Evolutionary conservation across 202 grass and related monocot genomes (phyloP).

Genomic region (Elaeis oleifera): DNA sequence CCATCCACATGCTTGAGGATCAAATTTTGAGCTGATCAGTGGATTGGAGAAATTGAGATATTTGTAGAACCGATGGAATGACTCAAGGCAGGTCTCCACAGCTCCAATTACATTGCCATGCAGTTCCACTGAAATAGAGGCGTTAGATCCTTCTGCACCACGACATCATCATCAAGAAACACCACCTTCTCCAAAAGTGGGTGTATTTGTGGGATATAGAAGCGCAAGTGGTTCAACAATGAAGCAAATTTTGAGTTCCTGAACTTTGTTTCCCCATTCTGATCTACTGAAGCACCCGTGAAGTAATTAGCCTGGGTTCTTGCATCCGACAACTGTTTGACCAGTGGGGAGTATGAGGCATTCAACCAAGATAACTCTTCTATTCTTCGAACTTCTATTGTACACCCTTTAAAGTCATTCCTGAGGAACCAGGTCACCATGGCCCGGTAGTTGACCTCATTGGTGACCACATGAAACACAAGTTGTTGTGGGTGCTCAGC

Average conservation of each 20-base stretch:
- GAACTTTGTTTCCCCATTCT: conserved; percentile 64
- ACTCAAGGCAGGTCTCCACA: conserved; percentile 95
- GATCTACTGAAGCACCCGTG: conserved; percentile 36
- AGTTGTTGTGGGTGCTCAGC: conserved; percentile 96
- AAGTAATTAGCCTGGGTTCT: conserved; percentile 53
- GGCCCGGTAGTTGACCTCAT: conserved; percentile 60
- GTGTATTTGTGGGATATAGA: conserved; percentile 92
- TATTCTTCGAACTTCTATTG: conserved; percentile 74
- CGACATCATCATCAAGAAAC: conserved; percentile 97
- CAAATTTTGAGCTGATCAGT: conserved; percentile 75
- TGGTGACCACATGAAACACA: conserved; percentile 96
- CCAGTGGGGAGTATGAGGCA: conserved; percentile 53
- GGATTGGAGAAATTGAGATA: conserved; percentile 93
- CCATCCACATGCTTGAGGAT: conserved; percentile 92
- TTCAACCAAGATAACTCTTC: conserved; percentile 96
- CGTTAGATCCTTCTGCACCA: conserved; percentile 95
- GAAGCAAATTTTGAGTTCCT: conserved; percentile 56
- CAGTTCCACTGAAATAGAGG: conserved; percentile 86
- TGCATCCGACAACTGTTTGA: conserved; percentile 47
- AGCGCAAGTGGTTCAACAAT: conserved; percentile 80
- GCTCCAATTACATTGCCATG: conserved; percentile 96
- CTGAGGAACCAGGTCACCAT: conserved; percentile 90
- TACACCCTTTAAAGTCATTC: conserved; percentile 89
- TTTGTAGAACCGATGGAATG: conserved; percentile 91
- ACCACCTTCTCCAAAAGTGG: conserved; percentile 93